phyloP scores from a whole-genome alignment of 2,329 filamentous ascomycete genomes.

The Zelopaecilomyces penicillatus region DNA sequence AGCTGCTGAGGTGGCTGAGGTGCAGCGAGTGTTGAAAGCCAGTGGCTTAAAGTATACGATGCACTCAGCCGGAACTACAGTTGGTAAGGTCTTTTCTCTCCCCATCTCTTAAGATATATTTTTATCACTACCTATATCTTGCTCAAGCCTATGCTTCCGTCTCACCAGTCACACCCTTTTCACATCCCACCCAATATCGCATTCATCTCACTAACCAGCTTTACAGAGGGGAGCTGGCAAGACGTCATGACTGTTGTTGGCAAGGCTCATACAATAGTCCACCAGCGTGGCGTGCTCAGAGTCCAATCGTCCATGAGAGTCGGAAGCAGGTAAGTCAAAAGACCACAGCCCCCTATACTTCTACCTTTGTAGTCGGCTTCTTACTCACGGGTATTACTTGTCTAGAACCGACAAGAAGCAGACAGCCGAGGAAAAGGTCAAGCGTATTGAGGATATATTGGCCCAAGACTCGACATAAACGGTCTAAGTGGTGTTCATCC shows the following conservation, averaged over 20 bases:
- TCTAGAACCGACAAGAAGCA: conserved; percentile 76
- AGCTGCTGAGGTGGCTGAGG: conserved; percentile 75
- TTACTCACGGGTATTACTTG: background rate
- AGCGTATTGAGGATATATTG: conserved; percentile 46
- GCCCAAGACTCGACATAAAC: conserved; percentile 11
- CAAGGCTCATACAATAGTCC: conserved; percentile 73
- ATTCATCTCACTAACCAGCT: too few species aligned
- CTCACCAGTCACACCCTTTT: background rate
- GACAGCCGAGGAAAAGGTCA: conserved; percentile 72
- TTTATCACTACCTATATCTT: too few species aligned
- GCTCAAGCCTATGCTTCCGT: too few species aligned
- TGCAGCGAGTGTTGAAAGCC: conserved; percentile 74
- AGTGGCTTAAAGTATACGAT: conserved; percentile 78
- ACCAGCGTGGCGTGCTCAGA: conserved; percentile 66
- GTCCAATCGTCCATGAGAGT: conserved; percentile 86
- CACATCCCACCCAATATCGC: background rate
- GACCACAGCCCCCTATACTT: background rate
- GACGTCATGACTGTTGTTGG: conserved; percentile 77
- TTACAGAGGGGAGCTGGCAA: conserved; percentile 80
- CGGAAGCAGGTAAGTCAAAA: conserved; percentile 56
- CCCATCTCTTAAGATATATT: too few species aligned
- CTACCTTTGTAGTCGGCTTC: background rate
- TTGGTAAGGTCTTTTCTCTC: conserved; percentile 47
- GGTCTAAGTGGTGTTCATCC: too few species aligned
- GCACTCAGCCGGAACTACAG: conserved; percentile 89